Conservation (phyloP, 2,329 filamentous ascomycete species). For the Claviceps humidiphila region DNA sequence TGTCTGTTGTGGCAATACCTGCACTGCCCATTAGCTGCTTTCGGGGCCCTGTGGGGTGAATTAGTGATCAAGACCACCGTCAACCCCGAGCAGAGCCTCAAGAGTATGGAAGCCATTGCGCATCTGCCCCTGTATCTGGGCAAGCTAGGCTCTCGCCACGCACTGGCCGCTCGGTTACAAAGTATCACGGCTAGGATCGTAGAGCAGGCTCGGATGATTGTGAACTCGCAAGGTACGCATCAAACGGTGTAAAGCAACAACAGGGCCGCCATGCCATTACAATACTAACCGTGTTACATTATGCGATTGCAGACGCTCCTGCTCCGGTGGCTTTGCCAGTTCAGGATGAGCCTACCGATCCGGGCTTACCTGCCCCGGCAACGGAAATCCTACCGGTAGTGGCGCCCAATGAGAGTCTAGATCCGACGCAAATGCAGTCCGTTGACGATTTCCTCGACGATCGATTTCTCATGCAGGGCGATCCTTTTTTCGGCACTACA, state of each 20-base stretch:
- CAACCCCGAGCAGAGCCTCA: not conserved
- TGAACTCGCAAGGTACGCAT: not conserved
- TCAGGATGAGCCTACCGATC: not conserved
- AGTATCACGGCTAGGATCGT: not conserved
- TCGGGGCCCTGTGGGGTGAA: conserved; percentile 1
- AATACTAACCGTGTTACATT: not conserved
- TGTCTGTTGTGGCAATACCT: conserved; percentile 1
- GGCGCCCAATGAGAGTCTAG: not conserved
- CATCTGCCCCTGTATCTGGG: not conserved
- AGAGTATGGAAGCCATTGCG: not conserved
- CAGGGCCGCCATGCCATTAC: not conserved
- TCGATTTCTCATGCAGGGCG: not conserved
- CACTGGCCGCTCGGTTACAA: not conserved
- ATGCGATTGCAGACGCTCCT: not conserved
- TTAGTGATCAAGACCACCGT: not conserved
- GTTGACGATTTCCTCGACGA: not conserved
- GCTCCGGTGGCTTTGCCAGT: not conserved
- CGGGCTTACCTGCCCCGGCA: not conserved
- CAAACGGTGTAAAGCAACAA: not conserved
- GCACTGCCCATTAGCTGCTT: not conserved
- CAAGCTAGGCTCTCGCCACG: not conserved
- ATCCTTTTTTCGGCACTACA: not conserved
- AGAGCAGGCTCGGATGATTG: not conserved
- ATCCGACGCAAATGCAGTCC: not conserved
- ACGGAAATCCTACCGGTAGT: too few species aligned